Evolutionary conservation across 139 green algal genomes (phyloP), one percentile per base, ranked within the genome.

Genomic region (Yamagishiella unicocca): DNA sequence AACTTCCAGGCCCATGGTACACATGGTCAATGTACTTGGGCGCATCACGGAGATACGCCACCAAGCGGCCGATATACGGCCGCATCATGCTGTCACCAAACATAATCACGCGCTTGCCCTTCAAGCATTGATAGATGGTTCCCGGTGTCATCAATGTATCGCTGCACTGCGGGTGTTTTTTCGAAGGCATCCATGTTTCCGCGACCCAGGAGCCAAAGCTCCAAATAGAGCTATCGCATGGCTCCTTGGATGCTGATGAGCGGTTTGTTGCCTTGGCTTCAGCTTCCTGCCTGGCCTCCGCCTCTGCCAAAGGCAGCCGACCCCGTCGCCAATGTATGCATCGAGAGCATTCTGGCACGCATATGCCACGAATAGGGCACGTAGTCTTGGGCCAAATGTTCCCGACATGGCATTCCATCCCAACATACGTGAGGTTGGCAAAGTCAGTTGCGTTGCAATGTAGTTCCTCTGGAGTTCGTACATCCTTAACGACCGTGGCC

Each of bases 61-160:
- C 33, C 29, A 82, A 22, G 2, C 74, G 46, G 2, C 46, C 50
- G 0, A 82, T 5, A 46, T 68, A 50, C 21, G 74, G 46, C 5
- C 74, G 74, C 2, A 68, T 82, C 74, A 68, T 68, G 46, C 74
- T 82, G 74, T 82, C 74, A 2, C 74, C 74, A 2, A 82, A 50
- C 1, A 82, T 29, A 17, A 46, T 31, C 17, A 68, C 50, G 21
- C 74, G 74, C 17, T 12, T 27, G n/a, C 46, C 74, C 1, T 61
- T 62, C 19, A 82, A 21, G 53, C 74, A 82, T 21, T 31, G 46
- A 31, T 68, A 82, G n/a, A 67, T 61, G 43, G 19, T 45, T 0
- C 27, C 43, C 12, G 72, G 72, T 10, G 72, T 64, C n/a, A 80
- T n/a, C 6, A 33, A 19, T 8, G 24, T n/a, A n/a, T n/a, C 42